These are phyloP conservation scores for Stropharia rugosoannulata DNA, from an alignment of 768 basidiomycete species.

Conservation along the genomic window DNA sequence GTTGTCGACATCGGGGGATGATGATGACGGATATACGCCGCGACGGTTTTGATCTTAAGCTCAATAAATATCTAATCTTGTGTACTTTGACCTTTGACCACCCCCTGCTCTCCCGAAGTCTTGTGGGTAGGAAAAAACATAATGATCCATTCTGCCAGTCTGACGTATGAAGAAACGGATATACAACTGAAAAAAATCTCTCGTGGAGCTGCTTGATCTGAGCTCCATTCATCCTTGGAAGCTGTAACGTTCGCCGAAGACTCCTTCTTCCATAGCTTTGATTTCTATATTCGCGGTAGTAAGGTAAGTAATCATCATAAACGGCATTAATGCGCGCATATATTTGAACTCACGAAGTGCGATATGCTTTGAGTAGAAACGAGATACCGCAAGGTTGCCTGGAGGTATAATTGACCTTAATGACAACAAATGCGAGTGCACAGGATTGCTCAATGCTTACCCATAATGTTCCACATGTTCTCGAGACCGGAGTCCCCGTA, in stretches of 20 bases:
- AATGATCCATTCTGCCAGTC: no score
- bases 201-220: no score
- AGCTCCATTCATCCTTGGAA: no score
- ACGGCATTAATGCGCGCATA: not conserved
- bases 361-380: conserved; percentile 61
- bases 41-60: not conserved
- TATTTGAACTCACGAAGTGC: conserved; percentile 53
- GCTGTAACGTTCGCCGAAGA: conserved; percentile 9
- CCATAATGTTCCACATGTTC: conserved; percentile 61
- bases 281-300: conserved; percentile 42
- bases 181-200: no score
- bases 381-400: conserved; percentile 49
- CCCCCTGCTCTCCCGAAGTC: no score
- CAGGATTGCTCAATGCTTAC: conserved; percentile 30
- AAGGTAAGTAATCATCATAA: not conserved
- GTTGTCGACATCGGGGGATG: conserved; percentile 1
- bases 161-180: no score
- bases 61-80: not conserved
- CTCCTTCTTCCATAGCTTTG: conserved; percentile 50
- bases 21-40: not conserved
- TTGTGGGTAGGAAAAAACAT: no score
- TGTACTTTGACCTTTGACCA: no score
- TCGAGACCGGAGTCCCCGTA: conserved; percentile 52
- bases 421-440: not conserved
- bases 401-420: not conserved